Evolutionary conservation across 805 yeast species (phyloP).

Genomic region (Tetrapisispora namnaoensis): DNA sequence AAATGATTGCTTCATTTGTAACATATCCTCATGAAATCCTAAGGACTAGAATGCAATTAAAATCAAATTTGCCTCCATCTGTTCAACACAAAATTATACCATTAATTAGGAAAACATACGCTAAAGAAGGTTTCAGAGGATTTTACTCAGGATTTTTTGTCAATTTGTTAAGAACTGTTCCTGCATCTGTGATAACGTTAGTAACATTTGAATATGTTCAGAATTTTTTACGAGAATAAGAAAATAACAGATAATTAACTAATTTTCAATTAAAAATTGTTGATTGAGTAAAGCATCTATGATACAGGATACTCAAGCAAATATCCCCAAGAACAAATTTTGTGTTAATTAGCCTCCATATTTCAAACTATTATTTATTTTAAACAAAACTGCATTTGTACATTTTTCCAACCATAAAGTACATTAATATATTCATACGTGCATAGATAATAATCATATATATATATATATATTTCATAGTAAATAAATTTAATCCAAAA

Average conservation of each 20-base stretch:
- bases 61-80: constrained; percentile 29
- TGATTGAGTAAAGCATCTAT: no score
- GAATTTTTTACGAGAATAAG: constrained; percentile 32
- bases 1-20: constrained; percentile 77
- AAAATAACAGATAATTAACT: background rate
- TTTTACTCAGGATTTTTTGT: constrained; percentile 86
- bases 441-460: no score
- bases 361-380: no score
- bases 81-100: constrained; percentile 20
- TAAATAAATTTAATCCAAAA: no score
- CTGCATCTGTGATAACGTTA: constrained; percentile 90
- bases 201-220: constrained; percentile 82
- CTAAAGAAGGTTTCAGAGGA: constrained; percentile 63
- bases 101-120: constrained; percentile 28
- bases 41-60: constrained; percentile 75
- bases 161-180: constrained; percentile 82
- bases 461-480: no score
- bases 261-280: no score
- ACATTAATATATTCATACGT: background rate
- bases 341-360: no score
- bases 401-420: background rate
- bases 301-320: no score
- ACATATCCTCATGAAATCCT: constrained; percentile 95
- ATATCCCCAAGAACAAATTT: no score
- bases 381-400: background rate